Evolutionary conservation across 768 basidiomycete species (phyloP), one percentile per base, ranked within the genome.

Genomic region (Agrocybe pediades): DNA sequence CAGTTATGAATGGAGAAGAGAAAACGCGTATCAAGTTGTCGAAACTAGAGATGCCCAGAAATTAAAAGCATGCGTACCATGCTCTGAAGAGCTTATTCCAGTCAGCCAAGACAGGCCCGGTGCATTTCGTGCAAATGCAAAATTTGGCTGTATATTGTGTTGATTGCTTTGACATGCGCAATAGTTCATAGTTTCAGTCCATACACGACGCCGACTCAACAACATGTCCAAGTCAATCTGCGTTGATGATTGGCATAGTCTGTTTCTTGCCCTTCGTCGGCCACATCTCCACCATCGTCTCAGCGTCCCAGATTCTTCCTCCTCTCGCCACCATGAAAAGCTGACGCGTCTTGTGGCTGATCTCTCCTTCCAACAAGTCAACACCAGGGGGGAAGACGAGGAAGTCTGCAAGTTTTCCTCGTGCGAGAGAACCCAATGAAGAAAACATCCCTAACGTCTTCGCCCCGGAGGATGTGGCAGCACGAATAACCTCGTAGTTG

Each of bases 371-470:
- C 11, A 90, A 66, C 15, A 90, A 68, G 62, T 89, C 74, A 26
- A 86, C 74, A 3, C 73, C 82, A 4, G 79, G 75, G 2, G 83
- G 84, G 62, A 87, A 90, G 33, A 90, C 65, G 33, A 90, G 63
- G 47, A 88, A 79, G 62, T 90, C 88, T 0, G 88, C 88, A 4
- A 90, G 79, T 65, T 90, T 89, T 21, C 85, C 86, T 6, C 62
- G 68, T 3, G 81, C 77, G 11, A 90, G 73, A 0, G 85, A 83
- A 15, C 88, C 88, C 6, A 90, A 64, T 2, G 87, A 83, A 25
- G 71, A 56, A 56, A 77, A 76, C 25, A 90, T 73, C 39, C 87
- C 87, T 17, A 89, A 79, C 0, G 87, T 86, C 48, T 70, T 72
- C 1, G 88, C 88, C 11, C 83, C 88, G 15, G 77, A 76, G 0